Conservation (phyloP, 805 yeast genomes). For the Pichia nanzhaoensis region DNA sequence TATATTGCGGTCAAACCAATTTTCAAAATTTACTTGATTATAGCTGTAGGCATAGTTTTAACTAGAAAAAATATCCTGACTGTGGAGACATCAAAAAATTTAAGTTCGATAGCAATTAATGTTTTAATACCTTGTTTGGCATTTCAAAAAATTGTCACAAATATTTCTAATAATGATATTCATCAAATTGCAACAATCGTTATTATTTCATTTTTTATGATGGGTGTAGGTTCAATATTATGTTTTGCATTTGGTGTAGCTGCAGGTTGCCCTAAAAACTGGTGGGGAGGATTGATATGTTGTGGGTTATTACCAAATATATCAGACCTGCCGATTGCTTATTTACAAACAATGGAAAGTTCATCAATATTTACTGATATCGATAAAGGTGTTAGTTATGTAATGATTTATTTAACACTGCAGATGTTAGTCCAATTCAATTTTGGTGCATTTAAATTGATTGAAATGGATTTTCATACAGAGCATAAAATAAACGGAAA, state of each 20-base stretch:
- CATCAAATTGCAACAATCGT: conserved; percentile 61
- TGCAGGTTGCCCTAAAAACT: conserved; percentile 55
- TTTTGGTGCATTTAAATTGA: conserved; percentile 63
- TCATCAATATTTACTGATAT: conserved; percentile 56
- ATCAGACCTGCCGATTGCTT: conserved; percentile 81
- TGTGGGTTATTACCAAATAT: conserved; percentile 75
- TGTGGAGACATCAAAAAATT: conserved; percentile 60
- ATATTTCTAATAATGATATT: conserved; percentile 61
- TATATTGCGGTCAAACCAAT: conserved; percentile 80
- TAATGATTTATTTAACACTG: conserved; percentile 68
- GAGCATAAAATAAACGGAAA: conserved; percentile 2
- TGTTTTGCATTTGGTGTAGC: conserved; percentile 35
- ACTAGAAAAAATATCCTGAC: conserved; percentile 58
- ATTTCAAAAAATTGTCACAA: conserved; percentile 62
- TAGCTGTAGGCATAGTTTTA: conserved; percentile 56
- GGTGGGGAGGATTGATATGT: conserved; percentile 66
- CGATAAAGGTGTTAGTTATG: conserved; percentile 73
- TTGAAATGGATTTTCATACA: conserved; percentile 64
- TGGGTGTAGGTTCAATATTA: conserved; percentile 17
- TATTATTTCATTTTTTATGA: conserved; percentile 40
- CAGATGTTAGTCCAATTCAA: conserved; percentile 66
- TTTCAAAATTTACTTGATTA: conserved; percentile 69
- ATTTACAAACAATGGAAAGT: conserved; percentile 62
- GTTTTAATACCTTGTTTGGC: conserved; percentile 71
- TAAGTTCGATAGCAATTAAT: conserved; percentile 61